Evolutionary conservation across 345 rosid species (phyloP).

Genomic region (Viola odorata): DNA sequence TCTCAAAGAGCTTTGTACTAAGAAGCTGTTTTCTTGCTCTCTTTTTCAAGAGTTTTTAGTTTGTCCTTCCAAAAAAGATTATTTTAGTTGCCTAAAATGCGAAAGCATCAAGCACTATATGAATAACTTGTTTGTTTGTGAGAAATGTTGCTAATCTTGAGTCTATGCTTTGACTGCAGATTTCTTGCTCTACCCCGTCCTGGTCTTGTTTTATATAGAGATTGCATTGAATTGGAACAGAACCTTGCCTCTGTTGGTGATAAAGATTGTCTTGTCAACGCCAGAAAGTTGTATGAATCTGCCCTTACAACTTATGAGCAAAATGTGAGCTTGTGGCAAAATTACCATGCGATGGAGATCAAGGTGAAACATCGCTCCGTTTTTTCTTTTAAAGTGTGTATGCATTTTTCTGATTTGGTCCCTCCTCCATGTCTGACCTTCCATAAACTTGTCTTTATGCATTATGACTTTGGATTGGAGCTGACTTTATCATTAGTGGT

Average conservation of each 20-base stretch:
- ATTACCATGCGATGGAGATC: slow-evolving; percentile 61
- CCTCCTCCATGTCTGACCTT: too few species aligned
- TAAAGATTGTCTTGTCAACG: slow-evolving; percentile 49
- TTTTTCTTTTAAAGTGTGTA: background rate
- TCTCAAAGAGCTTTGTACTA: background rate
- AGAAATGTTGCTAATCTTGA: too few species aligned
- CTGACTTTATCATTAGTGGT: too few species aligned
- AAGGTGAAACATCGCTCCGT: slow-evolving; percentile 37
- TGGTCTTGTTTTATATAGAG: slow-evolving; percentile 50
- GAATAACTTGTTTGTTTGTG: too few species aligned
- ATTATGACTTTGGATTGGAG: too few species aligned
- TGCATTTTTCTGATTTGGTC: too few species aligned
- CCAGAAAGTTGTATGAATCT: slow-evolving; percentile 68
- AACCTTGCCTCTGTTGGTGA: slow-evolving; percentile 52
- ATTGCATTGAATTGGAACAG: slow-evolving; percentile 75
- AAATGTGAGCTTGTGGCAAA: slow-evolving; percentile 59
- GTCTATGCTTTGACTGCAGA: slow-evolving; percentile 31
- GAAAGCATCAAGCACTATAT: too few species aligned
- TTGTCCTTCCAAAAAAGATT: too few species aligned
- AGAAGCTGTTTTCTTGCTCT: background rate
- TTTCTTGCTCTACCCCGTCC: slow-evolving; percentile 79
- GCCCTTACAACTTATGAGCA: slow-evolving; percentile 65
- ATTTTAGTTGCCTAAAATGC: too few species aligned
- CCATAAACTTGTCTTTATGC: too few species aligned
- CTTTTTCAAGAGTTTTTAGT: too few species aligned